phyloP scores from a whole-genome alignment of 192 early-diverging fungal species.

The Umbelopsis isabellina region DNA sequence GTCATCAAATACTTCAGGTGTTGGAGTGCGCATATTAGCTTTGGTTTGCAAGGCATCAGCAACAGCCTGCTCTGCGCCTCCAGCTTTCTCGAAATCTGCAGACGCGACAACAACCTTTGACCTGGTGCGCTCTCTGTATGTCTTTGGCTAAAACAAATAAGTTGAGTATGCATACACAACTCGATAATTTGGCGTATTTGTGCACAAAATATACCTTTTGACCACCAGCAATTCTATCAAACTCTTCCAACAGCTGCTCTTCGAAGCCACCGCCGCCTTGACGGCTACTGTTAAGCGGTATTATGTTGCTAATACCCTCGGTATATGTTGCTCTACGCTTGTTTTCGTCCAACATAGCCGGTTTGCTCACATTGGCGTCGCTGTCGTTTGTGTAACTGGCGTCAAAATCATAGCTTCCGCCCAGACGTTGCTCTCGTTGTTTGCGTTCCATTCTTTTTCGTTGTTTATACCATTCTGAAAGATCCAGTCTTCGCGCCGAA shows the following conservation, averaged over 20 bases:
- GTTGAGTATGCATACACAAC: background rate
- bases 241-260: conserved; percentile 24
- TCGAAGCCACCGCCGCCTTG: conserved; percentile 28
- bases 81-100: conserved; percentile 16
- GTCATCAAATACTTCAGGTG: background rate
- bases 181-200: background rate
- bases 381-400: background rate
- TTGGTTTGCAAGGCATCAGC: background rate
- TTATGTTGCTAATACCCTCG: background rate
- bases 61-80: conserved; percentile 1
- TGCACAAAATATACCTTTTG: conserved; percentile 2
- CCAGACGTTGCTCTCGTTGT: background rate
- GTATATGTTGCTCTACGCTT: conserved; percentile 8
- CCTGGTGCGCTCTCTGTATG: conserved; percentile 5
- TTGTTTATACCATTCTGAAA: conserved; percentile 19
- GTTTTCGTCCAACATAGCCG: background rate
- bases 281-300: background rate
- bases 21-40: background rate
- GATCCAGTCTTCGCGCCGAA: background rate
- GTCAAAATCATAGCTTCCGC: conserved; percentile 1
- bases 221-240: conserved; percentile 15
- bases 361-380: background rate
- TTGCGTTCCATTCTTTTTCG: conserved; percentile 5
- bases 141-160: conserved; percentile 2
- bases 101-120: conserved; percentile 25